A percentile compares a stretch with the other conserved stretches of the same genome.
phyloP scores from a whole-genome alignment of 2,329 filamentous ascomycete species.

The Fonsecaea erecta region DNA sequence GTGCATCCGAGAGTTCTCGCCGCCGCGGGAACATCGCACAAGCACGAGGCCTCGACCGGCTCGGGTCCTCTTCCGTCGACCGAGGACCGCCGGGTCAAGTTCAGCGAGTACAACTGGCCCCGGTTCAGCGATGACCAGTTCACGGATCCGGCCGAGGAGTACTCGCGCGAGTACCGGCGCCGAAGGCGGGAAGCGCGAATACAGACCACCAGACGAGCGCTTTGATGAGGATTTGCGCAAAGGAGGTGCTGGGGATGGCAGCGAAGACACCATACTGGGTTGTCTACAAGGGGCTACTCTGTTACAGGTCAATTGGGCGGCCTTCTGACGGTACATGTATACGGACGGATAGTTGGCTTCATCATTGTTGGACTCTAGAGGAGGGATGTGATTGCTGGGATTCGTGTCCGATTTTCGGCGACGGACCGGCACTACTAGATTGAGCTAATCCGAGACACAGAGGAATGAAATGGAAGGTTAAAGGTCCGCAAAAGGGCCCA shows the following conservation, averaged over 20 bases:
- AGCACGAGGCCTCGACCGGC: conserved; percentile 1
- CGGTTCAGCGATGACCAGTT: conserved; percentile 24
- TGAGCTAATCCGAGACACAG: not conserved
- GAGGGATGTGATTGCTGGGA: too few relatives aligned
- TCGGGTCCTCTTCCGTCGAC: conserved; percentile 16
- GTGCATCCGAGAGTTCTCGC: not conserved
- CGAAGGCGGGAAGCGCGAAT: conserved; percentile 21
- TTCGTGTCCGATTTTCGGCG: not conserved
- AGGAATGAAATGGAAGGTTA: not conserved
- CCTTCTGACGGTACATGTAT: too few relatives aligned
- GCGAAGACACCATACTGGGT: too few relatives aligned
- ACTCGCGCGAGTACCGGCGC: conserved; percentile 26
- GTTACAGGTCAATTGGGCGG: not conserved
- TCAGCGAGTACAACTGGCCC: conserved; percentile 30
- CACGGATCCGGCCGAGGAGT: conserved; percentile 28
- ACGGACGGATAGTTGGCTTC: too few relatives aligned
- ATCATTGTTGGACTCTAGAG: too few relatives aligned
- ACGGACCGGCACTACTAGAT: not conserved
- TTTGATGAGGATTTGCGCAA: too few relatives aligned
- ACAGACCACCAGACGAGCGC: not conserved
- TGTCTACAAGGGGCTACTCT: too few relatives aligned
- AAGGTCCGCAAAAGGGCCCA: not conserved
- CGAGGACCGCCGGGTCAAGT: conserved; percentile 6
- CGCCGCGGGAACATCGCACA: not conserved
- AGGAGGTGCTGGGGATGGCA: too few relatives aligned